A percentile compares a stretch with the other conserved stretches of the same genome.
Evolutionary conservation across 2,329 filamentous ascomycete genomes (phyloP).

Genomic region (Arthrobotrys sphaeroides): DNA sequence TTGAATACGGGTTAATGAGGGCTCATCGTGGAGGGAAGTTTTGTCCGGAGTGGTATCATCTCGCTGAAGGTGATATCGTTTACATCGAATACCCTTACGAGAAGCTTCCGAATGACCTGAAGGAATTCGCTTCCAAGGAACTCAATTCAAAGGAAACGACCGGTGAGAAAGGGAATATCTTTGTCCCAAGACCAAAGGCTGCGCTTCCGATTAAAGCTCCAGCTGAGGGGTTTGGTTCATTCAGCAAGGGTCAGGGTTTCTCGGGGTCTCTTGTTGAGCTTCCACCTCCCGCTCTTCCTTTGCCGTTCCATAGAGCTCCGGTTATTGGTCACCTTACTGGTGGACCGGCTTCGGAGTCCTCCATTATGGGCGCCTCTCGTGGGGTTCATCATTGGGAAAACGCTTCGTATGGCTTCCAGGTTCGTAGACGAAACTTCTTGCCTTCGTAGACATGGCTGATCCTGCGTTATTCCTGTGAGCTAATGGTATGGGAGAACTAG

Average conservation of each 20-base stretch:
- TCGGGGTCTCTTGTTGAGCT: background rate
- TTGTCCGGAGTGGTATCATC: background rate
- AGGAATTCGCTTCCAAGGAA: background rate
- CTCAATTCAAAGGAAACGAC: background rate
- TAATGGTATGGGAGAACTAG: too few relatives aligned
- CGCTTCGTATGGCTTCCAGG: background rate
- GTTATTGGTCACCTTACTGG: background rate
- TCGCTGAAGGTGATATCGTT: conserved; percentile 30
- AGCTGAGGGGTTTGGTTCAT: background rate
- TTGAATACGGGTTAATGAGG: conserved; percentile 16
- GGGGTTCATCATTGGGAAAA: background rate
- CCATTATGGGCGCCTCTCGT: background rate
- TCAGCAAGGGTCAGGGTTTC: background rate
- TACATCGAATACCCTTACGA: conserved; percentile 34
- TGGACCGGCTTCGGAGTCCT: background rate
- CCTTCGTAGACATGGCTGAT: too few relatives aligned
- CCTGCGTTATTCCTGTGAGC: too few relatives aligned
- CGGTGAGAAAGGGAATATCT: background rate
- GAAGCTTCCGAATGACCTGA: background rate
- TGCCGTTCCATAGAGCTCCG: background rate
- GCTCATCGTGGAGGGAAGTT: conserved; percentile 12
- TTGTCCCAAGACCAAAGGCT: background rate
- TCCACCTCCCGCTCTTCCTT: background rate
- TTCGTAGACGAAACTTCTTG: too few relatives aligned
- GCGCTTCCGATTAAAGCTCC: conserved; percentile 15